These are phyloP conservation scores for Paracoccidioides brasiliensis DNA, from an alignment of 2,329 filamentous ascomycete genomes.

Conservation along the genomic window DNA sequence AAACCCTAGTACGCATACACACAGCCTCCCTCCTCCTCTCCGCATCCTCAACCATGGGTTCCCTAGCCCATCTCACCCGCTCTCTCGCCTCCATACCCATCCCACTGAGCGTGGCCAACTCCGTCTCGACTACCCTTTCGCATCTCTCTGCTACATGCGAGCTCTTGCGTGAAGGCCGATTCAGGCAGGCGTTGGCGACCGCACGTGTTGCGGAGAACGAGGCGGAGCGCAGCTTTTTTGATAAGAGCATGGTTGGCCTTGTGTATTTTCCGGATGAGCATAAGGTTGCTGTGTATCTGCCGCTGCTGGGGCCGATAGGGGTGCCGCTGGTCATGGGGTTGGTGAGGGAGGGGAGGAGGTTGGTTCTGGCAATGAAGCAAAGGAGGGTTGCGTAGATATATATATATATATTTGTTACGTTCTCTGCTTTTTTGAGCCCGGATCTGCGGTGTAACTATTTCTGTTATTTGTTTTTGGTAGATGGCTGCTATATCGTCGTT, in stretches of 20 bases:
- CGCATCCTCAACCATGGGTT: slow-evolving; percentile 87
- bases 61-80: slow-evolving; percentile 69
- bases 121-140: slow-evolving; percentile 64
- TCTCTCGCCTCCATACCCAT: slow-evolving; percentile 86
- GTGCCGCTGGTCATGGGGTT: slow-evolving; percentile 78
- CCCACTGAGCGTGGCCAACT: slow-evolving; percentile 70
- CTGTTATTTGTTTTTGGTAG: neutral
- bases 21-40: slow-evolving; percentile 75
- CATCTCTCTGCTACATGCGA: slow-evolving; percentile 68
- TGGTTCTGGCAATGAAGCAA: slow-evolving; percentile 22
- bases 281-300: slow-evolving; percentile 91
- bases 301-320: slow-evolving; percentile 76
- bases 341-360: slow-evolving; percentile 64
- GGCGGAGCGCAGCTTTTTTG: slow-evolving; percentile 90
- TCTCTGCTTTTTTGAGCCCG: neutral
- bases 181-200: slow-evolving; percentile 57
- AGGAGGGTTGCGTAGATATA: slow-evolving; percentile 4
- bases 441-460: neutral
- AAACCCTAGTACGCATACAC: slow-evolving; percentile 72
- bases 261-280: slow-evolving; percentile 98
- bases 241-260: slow-evolving; percentile 98
- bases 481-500: neutral
- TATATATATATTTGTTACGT: neutral
- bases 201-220: slow-evolving; percentile 76
- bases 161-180: slow-evolving; percentile 48